Conservation (phyloP, 345 rosid species). For the Eucalyptus erythrocorys region DNA sequence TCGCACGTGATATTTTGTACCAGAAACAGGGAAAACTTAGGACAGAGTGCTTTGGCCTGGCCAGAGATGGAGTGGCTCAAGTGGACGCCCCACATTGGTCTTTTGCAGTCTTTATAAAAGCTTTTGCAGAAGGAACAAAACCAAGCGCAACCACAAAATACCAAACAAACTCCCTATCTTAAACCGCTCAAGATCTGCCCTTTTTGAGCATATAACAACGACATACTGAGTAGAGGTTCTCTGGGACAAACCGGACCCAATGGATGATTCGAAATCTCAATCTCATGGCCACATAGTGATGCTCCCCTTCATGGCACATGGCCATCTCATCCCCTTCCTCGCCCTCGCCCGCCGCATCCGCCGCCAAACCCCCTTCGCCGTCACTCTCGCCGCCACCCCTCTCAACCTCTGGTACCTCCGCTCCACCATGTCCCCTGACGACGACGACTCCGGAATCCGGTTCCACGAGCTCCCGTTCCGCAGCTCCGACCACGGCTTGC, state of each 20-base stretch:
- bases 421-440: neutral
- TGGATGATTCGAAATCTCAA: neutral
- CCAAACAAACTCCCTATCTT: neutral
- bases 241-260: neutral
- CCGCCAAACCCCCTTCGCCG: slow-evolving; percentile 7
- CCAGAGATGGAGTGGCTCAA: neutral
- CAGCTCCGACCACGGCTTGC: slow-evolving; percentile 21
- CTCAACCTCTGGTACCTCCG: slow-evolving; percentile 18
- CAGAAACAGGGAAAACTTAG: neutral
- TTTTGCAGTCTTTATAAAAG: neutral
- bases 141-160: neutral
- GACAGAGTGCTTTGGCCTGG: neutral
- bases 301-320: slow-evolving; percentile 8
- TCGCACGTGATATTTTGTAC: neutral
- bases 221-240: neutral
- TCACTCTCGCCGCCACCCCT: slow-evolving; percentile 31
- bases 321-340: slow-evolving; percentile 13
- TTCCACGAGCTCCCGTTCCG: slow-evolving; percentile 15
- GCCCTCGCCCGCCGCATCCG: slow-evolving; percentile 3
- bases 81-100: neutral
- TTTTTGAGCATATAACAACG: neutral
- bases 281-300: slow-evolving; percentile 4
- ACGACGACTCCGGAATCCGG: neutral
- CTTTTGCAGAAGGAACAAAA: neutral
- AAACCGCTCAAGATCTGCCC: too few species aligned